Evolutionary conservation across 306 rosid species (phyloP), one percentile per base, ranked within the genome.

Genomic region (Acacia melanoxylon): DNA sequence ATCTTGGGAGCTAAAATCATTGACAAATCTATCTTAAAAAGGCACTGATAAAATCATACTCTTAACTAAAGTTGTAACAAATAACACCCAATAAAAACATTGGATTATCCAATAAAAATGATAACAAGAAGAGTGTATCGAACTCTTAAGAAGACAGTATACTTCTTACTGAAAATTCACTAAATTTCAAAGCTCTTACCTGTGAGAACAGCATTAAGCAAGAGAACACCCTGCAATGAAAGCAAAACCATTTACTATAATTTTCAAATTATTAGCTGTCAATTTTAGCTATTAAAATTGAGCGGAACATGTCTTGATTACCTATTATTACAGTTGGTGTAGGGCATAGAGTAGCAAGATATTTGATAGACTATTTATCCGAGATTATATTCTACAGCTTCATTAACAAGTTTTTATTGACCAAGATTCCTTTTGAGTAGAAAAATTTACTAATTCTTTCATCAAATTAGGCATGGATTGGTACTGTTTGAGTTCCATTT

Each of bases 191-290:
- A 42, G 67, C 22, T 31, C 86, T 86, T 89, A 95, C 99, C 99
- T 31, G 98, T 92, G 25, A 95, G 98, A 83, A 92, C 99, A 78
- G 98, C 90, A 86, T 95, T 95, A 83, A 95, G 98, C 86, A 95
- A 85, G 79, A 95, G 92, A 77, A 95, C 97, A 52, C 99, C 99
- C 98, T 95, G 79, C 85, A 90, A 85, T 66, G 56, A 78, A 83
- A 37, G 40, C 40, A 12, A 11, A 45, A 45, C 13, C 16, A 19
- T 27, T 62, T 62, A 62, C 33, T 62, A 27, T 62, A 62, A 62
- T 27, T 62, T n/a, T 62, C 68, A 62, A 61, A 13, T 37, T 24
- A 62, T 62, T 25, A 61, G 19, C 37, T 24, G 35, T 62, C 40
- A 62, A 5, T 4, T 10, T 62, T 62, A 62, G 37, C 33, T 13